These are phyloP conservation scores for Leccinum aurantiacum DNA, from an alignment of 768 basidiomycete genomes.

Conservation along the genomic window DNA sequence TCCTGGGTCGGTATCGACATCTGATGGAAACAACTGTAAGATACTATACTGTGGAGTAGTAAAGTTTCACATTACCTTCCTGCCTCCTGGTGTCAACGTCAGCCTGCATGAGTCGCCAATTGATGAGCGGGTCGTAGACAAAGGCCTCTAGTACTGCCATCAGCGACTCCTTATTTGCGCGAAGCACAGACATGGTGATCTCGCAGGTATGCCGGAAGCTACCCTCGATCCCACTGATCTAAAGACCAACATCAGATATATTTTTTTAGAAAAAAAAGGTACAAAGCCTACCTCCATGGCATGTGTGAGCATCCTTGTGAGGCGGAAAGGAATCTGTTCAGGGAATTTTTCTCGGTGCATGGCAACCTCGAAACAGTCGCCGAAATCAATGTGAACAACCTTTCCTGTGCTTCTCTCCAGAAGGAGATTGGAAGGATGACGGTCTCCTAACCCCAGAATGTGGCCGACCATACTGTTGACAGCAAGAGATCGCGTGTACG, in stretches of 20 bases:
- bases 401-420: conserved; percentile 90
- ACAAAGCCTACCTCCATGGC: conserved; percentile 86
- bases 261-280: neutral
- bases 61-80: conserved; percentile 49
- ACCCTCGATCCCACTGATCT: conserved; percentile 98
- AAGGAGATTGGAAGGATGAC: conserved; percentile 94
- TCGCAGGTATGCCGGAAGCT: conserved; percentile 96
- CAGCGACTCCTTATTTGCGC: conserved; percentile 97
- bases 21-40: conserved; percentile 20
- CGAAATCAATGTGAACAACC: conserved; percentile 96
- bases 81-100: conserved; percentile 71
- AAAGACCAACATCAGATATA: conserved; percentile 11
- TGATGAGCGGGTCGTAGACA: conserved; percentile 97
- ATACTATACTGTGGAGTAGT: conserved; percentile 2
- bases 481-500: conserved; percentile 92
- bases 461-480: conserved; percentile 99
- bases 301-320: conserved; percentile 97
- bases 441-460: conserved; percentile 95
- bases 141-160: conserved; percentile 99
- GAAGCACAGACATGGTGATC: conserved; percentile 94
- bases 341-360: conserved; percentile 99
- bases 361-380: conserved; percentile 97
- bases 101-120: conserved; percentile 90
- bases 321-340: conserved; percentile 96
- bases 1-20: conserved; percentile 49